A percentile compares a stretch with the other conserved stretches of the same genome.
Evolutionary conservation across 495 filamentous ascomycete genomes (phyloP).

Genomic region (Podospora pseudoanserina): DNA sequence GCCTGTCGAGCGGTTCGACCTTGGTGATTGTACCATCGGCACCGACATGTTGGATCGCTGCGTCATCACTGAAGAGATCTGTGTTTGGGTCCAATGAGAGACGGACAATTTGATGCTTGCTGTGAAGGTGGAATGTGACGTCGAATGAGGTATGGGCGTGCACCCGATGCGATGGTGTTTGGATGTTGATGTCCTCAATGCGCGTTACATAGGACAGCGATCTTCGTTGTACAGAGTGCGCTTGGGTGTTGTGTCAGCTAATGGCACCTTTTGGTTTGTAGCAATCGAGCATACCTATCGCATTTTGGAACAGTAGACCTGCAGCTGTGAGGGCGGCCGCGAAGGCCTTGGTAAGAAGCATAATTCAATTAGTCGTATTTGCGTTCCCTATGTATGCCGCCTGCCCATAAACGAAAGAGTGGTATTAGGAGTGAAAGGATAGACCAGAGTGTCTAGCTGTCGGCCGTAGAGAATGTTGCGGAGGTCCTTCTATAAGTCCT

Average conservation of each 20-base stretch:
- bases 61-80: constrained; percentile 77
- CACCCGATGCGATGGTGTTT: constrained; percentile 73
- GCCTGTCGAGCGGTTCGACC: constrained; percentile 63
- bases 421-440: background rate
- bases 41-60: constrained; percentile 66
- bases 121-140: constrained; percentile 71
- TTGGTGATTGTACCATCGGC: constrained; percentile 60
- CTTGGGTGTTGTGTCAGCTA: constrained; percentile 29
- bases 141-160: constrained; percentile 79
- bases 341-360: constrained; percentile 35
- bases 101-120: constrained; percentile 64
- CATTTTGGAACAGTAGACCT: constrained; percentile 29
- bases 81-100: constrained; percentile 86
- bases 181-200: constrained; percentile 71
- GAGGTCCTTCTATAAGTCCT: constrained; percentile 1
- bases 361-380: constrained; percentile 19
- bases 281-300: constrained; percentile 27
- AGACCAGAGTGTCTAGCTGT: background rate
- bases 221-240: constrained; percentile 70
- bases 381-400: background rate
- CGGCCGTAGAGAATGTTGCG: background rate
- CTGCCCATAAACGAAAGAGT: constrained; percentile 18
- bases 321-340: constrained; percentile 33
- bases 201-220: constrained; percentile 70
- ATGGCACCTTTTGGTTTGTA: constrained; percentile 15